Base-by-base conservation (phyloP, 805 yeast species). In the Yamadazyma akitaensis region DNA sequence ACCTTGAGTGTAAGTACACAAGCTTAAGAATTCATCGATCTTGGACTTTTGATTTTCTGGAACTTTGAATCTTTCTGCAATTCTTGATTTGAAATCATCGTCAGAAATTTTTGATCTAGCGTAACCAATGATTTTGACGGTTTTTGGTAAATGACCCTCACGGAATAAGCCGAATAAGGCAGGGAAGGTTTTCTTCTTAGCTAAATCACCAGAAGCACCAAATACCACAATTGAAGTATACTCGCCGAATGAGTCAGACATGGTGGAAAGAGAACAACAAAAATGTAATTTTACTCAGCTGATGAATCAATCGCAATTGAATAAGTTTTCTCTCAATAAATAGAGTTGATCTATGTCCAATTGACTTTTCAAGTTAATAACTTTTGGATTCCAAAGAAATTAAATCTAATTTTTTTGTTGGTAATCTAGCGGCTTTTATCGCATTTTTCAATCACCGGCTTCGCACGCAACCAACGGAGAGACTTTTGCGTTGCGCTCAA, bases 191-290 rank as follows among this genome's bases (percentile, higher is more conserved):
- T 91, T 91, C 82, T 91, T 91, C 73, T 88, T 89, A 46, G 97
- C 96, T 54, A 91, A 75, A 65, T 91, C 97, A 43, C 97, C 97
- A 18, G 96, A 87, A 37, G 97, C 97, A 44, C 97, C 97, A 58
- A 90, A 86, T 26, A 91, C 96, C 24, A 84, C 88, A 58, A 91
- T 76, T 37, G 81, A 74, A 8, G 88, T 82, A 67, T 85, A 71
- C 53, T 84, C 80, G 49, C 79, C 82, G 64, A 85, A 86, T 49
- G 75, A 42, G 47, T 64, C 56, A 14, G 53, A 50, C 56, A 52
- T 51, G 2, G 30, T 30, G 16, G 25, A 19, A 33, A 33, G 6
- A 14, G 37, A 33, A 33, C 37, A 16, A n/a, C 10, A 33, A 33
- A 33, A 16, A 33, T 5, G 17, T 4, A 6, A 5, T n/a, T 9